A percentile compares a stretch with the other conserved stretches of the same genome.
These are phyloP conservation scores for Cydonia oblonga DNA, from an alignment of 331 rosid species.

Conservation along the genomic window DNA sequence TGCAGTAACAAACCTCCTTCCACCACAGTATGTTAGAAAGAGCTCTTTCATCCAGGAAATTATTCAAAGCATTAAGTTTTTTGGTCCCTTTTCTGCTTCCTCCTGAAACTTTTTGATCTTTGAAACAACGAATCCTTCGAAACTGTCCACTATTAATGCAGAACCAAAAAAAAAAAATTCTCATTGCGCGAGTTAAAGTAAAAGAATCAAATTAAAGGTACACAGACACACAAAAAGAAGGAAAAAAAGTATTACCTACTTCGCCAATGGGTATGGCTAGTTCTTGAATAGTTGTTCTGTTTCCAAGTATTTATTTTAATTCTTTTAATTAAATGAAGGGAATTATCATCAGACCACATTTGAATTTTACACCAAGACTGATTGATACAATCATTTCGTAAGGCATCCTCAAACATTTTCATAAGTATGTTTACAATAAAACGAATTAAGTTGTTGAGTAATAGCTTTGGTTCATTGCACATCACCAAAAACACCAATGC, in stretches of 20 bases:
- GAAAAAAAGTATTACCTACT: background rate
- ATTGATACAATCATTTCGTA: background rate
- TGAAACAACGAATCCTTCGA: slow-evolving; percentile 26
- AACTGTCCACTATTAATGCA: slow-evolving; percentile 22
- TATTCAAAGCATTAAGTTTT: slow-evolving; percentile 31
- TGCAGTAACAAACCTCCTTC: slow-evolving; percentile 51
- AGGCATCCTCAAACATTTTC: background rate
- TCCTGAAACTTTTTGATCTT: slow-evolving; percentile 33
- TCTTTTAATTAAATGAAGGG: background rate
- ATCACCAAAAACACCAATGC: background rate
- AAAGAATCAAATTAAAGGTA: background rate
- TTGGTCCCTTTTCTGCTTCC: slow-evolving; percentile 45
- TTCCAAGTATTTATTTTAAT: background rate
- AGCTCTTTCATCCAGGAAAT: slow-evolving; percentile 51
- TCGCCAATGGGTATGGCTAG: background rate
- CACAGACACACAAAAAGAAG: background rate
- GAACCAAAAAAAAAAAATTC: background rate
- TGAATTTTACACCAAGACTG: background rate
- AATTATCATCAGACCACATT: background rate
- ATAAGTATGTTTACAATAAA: background rate
- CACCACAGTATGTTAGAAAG: slow-evolving; percentile 76
- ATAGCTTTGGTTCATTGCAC: background rate
- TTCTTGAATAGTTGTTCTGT: background rate
- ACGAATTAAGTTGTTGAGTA: background rate
- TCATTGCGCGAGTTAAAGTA: background rate